Base-by-base conservation (phyloP, 805 yeast species). In the Wickerhamiella domercqiae region DNA sequence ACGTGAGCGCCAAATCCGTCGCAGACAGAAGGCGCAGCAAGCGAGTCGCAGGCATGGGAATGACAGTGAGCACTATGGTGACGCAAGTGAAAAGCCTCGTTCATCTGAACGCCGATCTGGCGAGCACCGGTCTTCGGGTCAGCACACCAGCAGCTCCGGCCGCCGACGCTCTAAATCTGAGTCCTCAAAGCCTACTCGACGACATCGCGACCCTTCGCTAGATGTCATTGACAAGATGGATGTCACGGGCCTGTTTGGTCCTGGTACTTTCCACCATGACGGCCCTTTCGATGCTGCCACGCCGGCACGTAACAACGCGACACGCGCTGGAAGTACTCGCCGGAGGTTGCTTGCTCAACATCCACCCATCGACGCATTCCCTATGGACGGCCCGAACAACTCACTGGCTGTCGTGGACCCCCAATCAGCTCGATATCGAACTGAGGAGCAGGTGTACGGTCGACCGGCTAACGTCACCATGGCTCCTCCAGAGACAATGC, bases 261-360 rank as follows among this genome's bases (percentile, higher is more conserved):
- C 81, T 35, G 82, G 83, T 14, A 82, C 93, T 2, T 90, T 90
- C 68, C 98, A 90, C 59, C 97, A 90, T 58, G 98, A 90, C 61
- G 98, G 98, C 9, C 98, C 98, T 13, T 90, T 90, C 56, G 98
- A 90, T 56, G 98, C 98, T 1, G 87, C 97, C 58, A 80, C 93
- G 2, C 97, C 98, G 5, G 94, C 82, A 57, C 75, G 97, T 56
- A 90, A 90, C 60, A 80, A 78, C 60, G 62, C 60, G 39, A 26
- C 44, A 46, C 63, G 67, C 15, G 37, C 44, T 19, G 35, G 34
- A 29, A 14, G 17, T 7, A 14, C 30, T 15, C 16, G 16, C 20
- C 21, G 16, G n/a, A 20, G 21, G 13, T n/a, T 16, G 33, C 20
- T 20, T 5, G 25, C 32, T 29, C 68, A 64, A 52, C 75, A 73